These are phyloP conservation scores for Spathaspora sp. DNA, from an alignment of 805 yeast genomes.

Conservation along the genomic window DNA sequence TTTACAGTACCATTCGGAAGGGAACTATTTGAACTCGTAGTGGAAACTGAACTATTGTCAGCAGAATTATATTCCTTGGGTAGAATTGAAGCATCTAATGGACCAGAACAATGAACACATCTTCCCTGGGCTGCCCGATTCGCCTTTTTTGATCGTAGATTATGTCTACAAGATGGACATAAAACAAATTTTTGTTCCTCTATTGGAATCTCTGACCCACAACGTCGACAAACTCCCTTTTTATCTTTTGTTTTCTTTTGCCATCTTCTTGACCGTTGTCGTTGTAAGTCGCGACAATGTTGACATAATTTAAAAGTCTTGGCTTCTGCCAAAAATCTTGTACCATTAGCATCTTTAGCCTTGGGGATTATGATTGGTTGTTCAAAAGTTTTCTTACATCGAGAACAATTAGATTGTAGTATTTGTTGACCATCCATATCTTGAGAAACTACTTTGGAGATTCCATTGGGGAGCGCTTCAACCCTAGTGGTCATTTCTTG, in stretches of 20 bases:
- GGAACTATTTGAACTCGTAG: neutral
- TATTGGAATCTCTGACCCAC: slow-evolving; percentile 52
- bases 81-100: slow-evolving; percentile 39
- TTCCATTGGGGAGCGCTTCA: neutral
- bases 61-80: slow-evolving; percentile 19
- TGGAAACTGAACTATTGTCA: slow-evolving; percentile 4
- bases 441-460: neutral
- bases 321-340: slow-evolving; percentile 32
- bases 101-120: slow-evolving; percentile 69
- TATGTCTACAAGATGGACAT: slow-evolving; percentile 57
- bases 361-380: slow-evolving; percentile 35
- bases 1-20: neutral
- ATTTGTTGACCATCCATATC: slow-evolving; percentile 18
- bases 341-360: slow-evolving; percentile 13
- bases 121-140: slow-evolving; percentile 58
- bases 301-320: slow-evolving; percentile 54
- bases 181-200: slow-evolving; percentile 52
- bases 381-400: slow-evolving; percentile 61
- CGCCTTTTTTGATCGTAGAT: slow-evolving; percentile 52
- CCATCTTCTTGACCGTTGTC: slow-evolving; percentile 64
- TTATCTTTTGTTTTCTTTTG: slow-evolving; percentile 57
- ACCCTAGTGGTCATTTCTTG: neutral
- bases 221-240: slow-evolving; percentile 61
- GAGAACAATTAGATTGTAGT: slow-evolving; percentile 41
- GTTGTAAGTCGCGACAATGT: slow-evolving; percentile 61